Conservation (phyloP, 164 flowering plant species). For the Hamamelis virginiana region DNA sequence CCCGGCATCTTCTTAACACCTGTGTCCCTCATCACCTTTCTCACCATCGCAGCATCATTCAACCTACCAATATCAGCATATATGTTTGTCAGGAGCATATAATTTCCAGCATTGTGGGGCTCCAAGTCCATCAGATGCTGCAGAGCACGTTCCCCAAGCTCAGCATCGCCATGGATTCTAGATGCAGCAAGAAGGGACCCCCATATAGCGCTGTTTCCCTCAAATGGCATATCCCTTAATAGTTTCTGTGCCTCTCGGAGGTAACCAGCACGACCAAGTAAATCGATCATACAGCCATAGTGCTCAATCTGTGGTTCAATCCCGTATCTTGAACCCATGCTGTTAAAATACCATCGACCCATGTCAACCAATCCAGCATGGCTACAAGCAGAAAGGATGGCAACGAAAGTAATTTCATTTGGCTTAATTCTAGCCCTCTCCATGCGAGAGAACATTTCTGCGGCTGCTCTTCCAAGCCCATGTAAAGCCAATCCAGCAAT, state of each 20-base stretch:
- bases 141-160: slow-evolving; percentile 54
- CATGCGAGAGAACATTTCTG: slow-evolving; percentile 56
- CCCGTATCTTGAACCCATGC: slow-evolving; percentile 39
- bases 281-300: slow-evolving; percentile 71
- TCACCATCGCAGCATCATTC: slow-evolving; percentile 45
- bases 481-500: slow-evolving; percentile 61
- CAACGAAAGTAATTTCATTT: slow-evolving; percentile 57
- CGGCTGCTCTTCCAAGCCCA: slow-evolving; percentile 56
- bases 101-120: slow-evolving; percentile 69
- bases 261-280: slow-evolving; percentile 67
- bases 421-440: slow-evolving; percentile 45
- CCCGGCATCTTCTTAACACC: slow-evolving; percentile 56
- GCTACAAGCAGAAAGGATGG: slow-evolving; percentile 68
- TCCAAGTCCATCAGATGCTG: slow-evolving; percentile 50
- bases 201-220: slow-evolving; percentile 77
- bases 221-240: slow-evolving; percentile 53
- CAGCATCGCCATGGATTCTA: slow-evolving; percentile 43
- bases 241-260: slow-evolving; percentile 53
- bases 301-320: slow-evolving; percentile 59
- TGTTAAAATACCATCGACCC: slow-evolving; percentile 41
- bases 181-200: slow-evolving; percentile 74
- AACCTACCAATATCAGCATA: slow-evolving; percentile 56
- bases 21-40: slow-evolving; percentile 55
- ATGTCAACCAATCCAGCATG: slow-evolving; percentile 60
- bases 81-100: slow-evolving; percentile 52